These are phyloP conservation scores for Astragalus membranaceus DNA, from an alignment of 306 rosid genomes.

Conservation along the genomic window DNA sequence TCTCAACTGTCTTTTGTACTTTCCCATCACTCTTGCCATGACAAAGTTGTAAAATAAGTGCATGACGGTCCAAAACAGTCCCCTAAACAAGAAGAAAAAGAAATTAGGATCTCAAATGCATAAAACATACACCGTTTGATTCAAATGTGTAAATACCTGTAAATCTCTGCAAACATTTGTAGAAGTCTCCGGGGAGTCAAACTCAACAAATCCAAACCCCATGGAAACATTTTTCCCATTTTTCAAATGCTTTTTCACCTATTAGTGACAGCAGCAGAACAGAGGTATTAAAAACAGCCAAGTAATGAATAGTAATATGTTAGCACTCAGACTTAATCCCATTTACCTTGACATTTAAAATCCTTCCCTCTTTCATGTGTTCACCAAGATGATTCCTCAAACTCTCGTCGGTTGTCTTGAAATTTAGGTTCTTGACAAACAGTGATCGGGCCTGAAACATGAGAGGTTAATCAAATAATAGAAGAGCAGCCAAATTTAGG, in stretches of 20 bases:
- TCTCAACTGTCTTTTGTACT: conserved; percentile 38
- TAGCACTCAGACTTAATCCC: not conserved
- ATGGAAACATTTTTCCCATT: conserved; percentile 75
- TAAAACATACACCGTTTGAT: not conserved
- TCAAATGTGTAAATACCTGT: conserved; percentile 47
- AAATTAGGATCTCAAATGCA: conserved; percentile 17
- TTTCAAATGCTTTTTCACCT: conserved; percentile 85
- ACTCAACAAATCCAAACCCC: conserved; percentile 92
- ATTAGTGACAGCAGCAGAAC: conserved; percentile 16
- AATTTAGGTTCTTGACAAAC: conserved; percentile 92
- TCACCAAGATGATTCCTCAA: conserved; percentile 63
- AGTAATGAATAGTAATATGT: not conserved
- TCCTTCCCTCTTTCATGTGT: conserved; percentile 57
- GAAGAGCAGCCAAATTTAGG: conserved; percentile 37
- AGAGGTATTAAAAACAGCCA: not conserved
- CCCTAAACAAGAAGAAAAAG: conserved; percentile 34
- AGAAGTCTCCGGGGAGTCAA: conserved; percentile 76
- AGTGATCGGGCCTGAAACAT: conserved; percentile 74
- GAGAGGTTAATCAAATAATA: conserved; percentile 8
- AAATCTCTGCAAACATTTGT: conserved; percentile 51
- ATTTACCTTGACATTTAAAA: conserved; percentile 76
- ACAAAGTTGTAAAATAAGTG: conserved; percentile 70
- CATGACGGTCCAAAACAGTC: conserved; percentile 81
- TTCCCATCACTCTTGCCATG: conserved; percentile 63
- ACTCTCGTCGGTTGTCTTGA: conserved; percentile 66